Conservation (phyloP, 441 rosid species). For the Adansonia gregorii region DNA sequence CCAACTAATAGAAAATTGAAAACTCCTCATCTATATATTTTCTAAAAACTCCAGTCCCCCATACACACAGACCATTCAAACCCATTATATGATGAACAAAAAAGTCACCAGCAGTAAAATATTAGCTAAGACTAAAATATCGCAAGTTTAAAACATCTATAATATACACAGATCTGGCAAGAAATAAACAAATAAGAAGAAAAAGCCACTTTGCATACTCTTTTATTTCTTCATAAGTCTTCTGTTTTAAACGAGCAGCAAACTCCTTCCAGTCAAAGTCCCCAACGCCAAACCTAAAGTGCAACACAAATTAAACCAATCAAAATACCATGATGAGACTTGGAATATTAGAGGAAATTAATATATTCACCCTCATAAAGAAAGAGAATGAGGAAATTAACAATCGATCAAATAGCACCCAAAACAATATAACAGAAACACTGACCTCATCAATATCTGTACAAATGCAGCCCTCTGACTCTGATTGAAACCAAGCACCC, state of each 20-base stretch:
- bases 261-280: conserved; percentile 95
- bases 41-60: neutral
- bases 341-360: conserved; percentile 5
- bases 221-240: conserved; percentile 81
- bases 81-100: neutral
- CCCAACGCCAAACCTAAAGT: conserved; percentile 84
- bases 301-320: conserved; percentile 24
- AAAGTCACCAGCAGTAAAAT: conserved; percentile 6
- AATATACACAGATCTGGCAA: neutral
- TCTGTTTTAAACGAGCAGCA: conserved; percentile 86
- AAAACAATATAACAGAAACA: conserved; percentile 25
- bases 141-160: conserved; percentile 20
- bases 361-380: neutral
- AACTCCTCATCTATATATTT: conserved; percentile 2
- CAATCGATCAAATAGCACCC: conserved; percentile 14
- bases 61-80: neutral
- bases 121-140: neutral
- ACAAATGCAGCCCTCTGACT: conserved; percentile 96
- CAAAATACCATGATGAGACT: conserved; percentile 14
- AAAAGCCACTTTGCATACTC: conserved; percentile 53
- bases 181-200: conserved; percentile 25
- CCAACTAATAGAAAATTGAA: conserved; percentile 1
- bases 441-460: conserved; percentile 89
- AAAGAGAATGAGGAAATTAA: conserved; percentile 14
- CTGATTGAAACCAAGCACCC: conserved; percentile 92